These are phyloP conservation scores for Fusarium nematophilum DNA, from an alignment of 2,329 filamentous ascomycete genomes.

Conservation along the genomic window DNA sequence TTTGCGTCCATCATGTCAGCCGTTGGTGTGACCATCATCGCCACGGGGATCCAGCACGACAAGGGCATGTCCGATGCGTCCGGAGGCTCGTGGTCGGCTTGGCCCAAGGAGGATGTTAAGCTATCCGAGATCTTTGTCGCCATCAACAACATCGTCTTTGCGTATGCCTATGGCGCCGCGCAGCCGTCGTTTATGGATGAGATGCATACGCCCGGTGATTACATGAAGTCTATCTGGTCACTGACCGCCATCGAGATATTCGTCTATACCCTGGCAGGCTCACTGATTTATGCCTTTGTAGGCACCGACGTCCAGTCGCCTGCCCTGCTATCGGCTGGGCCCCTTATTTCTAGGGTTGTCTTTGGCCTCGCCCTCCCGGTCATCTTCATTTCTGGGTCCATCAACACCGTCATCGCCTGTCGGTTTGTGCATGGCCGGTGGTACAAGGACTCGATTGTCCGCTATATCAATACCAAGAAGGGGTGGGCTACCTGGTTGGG, in stretches of 20 bases:
- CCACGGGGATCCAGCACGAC: conserved; percentile 62
- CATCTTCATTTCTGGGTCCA: conserved; percentile 47
- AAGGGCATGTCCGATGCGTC: conserved; percentile 47
- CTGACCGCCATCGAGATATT: conserved; percentile 70
- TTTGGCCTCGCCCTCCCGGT: conserved; percentile 75
- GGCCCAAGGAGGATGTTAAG: conserved; percentile 57
- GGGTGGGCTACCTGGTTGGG: conserved; percentile 35
- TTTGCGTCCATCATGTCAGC: conserved; percentile 68
- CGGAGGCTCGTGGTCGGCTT: conserved; percentile 55
- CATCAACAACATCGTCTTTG: conserved; percentile 66
- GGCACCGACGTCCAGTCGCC: conserved; percentile 73
- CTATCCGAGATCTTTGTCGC: conserved; percentile 69
- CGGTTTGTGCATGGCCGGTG: conserved; percentile 36
- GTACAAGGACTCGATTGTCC: conserved; percentile 33
- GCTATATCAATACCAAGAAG: conserved; percentile 32
- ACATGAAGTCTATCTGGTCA: conserved; percentile 67
- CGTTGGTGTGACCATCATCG: conserved; percentile 73
- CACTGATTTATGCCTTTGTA: conserved; percentile 76
- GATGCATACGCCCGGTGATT: conserved; percentile 37
- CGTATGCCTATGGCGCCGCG: conserved; percentile 38
- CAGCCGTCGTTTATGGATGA: conserved; percentile 41
- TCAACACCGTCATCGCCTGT: conserved; percentile 34
- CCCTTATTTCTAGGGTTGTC: conserved; percentile 71
- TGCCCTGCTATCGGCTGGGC: conserved; percentile 73
- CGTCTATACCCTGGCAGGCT: conserved; percentile 75